These are phyloP conservation scores for Psophocarpus tetragonolobus DNA, from an alignment of 306 rosid genomes.

Conservation along the genomic window DNA sequence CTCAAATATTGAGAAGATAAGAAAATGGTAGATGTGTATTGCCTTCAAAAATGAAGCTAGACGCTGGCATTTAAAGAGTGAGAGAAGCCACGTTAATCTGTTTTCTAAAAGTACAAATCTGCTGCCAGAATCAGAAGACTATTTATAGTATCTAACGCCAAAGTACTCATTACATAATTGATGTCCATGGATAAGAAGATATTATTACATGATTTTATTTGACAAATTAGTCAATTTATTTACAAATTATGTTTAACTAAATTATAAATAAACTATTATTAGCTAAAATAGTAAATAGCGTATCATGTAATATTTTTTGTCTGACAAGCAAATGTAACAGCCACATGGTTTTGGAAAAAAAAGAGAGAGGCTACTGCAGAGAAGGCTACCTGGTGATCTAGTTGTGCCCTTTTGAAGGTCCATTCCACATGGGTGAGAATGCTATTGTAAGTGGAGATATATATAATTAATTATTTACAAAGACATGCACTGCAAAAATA, in stretches of 20 bases:
- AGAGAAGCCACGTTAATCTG: not conserved
- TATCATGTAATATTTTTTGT: no score
- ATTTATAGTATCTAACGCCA: not conserved
- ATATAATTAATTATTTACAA: no score
- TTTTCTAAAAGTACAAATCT: not conserved
- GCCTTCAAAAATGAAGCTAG: not conserved
- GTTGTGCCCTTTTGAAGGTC: not conserved
- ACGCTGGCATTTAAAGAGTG: slow-evolving; percentile 6
- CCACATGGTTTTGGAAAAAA: not conserved
- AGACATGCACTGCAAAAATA: no score
- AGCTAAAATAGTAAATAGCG: no score
- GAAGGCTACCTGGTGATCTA: not conserved
- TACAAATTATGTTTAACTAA: no score
- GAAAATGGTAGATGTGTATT: not conserved
- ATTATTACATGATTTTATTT: no score
- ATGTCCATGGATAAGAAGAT: no score
- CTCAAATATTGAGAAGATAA: not conserved
- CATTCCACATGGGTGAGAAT: not conserved
- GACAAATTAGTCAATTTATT: no score
- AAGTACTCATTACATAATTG: not conserved
- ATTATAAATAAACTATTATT: no score
- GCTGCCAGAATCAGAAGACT: not conserved
- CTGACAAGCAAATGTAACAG: no score
- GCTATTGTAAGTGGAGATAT: not conserved
- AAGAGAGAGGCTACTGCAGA: not conserved